A percentile compares a stretch with the other conserved stretches of the same genome.
phyloP scores from a whole-genome alignment of 805 yeast species.

The Candida nanaspora region DNA sequence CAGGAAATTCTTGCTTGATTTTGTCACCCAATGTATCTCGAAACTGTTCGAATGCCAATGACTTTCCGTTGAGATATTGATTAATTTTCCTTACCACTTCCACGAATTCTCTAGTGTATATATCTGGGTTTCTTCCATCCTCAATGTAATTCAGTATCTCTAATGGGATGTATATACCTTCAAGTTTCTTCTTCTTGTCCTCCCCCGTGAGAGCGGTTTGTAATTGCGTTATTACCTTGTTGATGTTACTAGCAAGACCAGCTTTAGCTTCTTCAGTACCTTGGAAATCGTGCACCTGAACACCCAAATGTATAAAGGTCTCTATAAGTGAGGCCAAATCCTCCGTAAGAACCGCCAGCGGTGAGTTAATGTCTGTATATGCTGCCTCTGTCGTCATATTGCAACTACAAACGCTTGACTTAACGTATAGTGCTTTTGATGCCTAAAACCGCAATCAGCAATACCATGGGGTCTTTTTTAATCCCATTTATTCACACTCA shows the following conservation, averaged over 20 bases:
- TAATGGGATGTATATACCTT: conserved; percentile 52
- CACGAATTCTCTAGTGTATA: conserved; percentile 92
- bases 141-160: conserved; percentile 91
- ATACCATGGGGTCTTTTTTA: too few relatives aligned
- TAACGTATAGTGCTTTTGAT: too few relatives aligned
- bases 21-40: conserved; percentile 62
- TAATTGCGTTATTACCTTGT: conserved; percentile 31
- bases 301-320: conserved; percentile 82
- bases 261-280: conserved; percentile 77
- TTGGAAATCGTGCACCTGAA: conserved; percentile 87
- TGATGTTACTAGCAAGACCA: conserved; percentile 41
- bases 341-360: conserved; percentile 23
- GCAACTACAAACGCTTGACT: too few relatives aligned
- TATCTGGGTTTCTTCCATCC: conserved; percentile 95
- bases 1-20: conserved; percentile 74
- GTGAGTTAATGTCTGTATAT: conserved; percentile 13
- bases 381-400: conserved; percentile 27
- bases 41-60: conserved; percentile 49
- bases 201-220: conserved; percentile 17
- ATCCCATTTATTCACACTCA: neutral
- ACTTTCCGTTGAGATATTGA: conserved; percentile 81
- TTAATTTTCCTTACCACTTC: conserved; percentile 89
- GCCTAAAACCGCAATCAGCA: too few relatives aligned
- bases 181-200: conserved; percentile 23
- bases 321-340: conserved; percentile 55